Evolutionary conservation across 2,329 filamentous ascomycete genomes (phyloP).

Genomic region (Alternaria postmessia): DNA sequence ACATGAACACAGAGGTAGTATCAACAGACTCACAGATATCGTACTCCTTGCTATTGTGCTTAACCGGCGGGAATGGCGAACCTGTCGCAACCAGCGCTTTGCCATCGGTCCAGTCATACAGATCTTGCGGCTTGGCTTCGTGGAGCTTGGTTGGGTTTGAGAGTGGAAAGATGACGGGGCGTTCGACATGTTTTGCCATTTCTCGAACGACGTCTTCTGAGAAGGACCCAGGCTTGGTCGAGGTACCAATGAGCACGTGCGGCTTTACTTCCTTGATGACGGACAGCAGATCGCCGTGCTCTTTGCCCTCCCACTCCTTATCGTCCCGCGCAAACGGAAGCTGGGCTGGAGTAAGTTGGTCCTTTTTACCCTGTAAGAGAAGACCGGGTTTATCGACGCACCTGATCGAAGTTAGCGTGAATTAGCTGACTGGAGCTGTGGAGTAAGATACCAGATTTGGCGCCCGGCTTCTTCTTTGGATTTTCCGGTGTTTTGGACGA

Average conservation of each 20-base stretch:
- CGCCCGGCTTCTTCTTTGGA: slow-evolving; percentile 76
- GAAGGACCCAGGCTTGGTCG: slow-evolving; percentile 78
- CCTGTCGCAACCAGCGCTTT: slow-evolving; percentile 83
- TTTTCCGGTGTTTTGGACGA: slow-evolving; percentile 71
- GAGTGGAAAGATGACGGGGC: slow-evolving; percentile 87
- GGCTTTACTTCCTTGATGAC: slow-evolving; percentile 77
- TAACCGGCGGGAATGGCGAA: slow-evolving; percentile 80
- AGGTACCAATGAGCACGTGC: slow-evolving; percentile 84
- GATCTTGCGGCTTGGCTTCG: slow-evolving; percentile 79
- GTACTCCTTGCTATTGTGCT: slow-evolving; percentile 62
- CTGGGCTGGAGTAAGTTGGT: slow-evolving; percentile 73
- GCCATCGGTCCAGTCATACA: slow-evolving; percentile 80
- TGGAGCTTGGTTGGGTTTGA: slow-evolving; percentile 87
- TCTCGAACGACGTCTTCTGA: slow-evolving; percentile 75
- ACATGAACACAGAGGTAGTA: background rate
- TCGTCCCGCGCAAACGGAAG: slow-evolving; percentile 70
- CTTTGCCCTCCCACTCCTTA: slow-evolving; percentile 67
- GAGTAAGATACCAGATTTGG: slow-evolving; percentile 73
- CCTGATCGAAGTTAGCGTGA: slow-evolving; percentile 56
- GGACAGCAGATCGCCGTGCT: slow-evolving; percentile 67
- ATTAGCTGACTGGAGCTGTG: too few relatives aligned
- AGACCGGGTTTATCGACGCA: slow-evolving; percentile 84
- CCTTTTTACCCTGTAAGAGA: slow-evolving; percentile 68
- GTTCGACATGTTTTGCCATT: slow-evolving; percentile 76
- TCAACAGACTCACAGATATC: slow-evolving; percentile 58